Percentiles rank a stretch among this genome's conserved stretches.
Conservation (phyloP, 2,329 filamentous ascomycete species). For the Colletotrichum scovillei region DNA sequence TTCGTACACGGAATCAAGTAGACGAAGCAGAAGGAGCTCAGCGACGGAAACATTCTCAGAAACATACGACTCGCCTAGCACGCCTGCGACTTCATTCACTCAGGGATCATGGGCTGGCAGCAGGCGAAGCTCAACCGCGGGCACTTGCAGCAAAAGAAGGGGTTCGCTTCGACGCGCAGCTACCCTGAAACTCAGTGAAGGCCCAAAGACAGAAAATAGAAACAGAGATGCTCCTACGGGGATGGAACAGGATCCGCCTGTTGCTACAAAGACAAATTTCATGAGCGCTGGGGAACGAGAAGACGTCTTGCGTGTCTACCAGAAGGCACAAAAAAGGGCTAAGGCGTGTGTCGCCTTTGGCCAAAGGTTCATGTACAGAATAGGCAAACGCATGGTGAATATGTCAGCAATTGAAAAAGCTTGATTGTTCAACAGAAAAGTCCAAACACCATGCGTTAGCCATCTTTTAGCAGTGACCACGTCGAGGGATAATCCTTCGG, state of each 20-base stretch:
- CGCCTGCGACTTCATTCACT: neutral
- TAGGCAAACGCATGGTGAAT: neutral
- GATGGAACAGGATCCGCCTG: neutral
- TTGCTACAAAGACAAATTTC: neutral
- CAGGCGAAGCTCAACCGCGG: neutral
- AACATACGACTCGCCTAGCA: neutral
- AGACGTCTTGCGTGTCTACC: neutral
- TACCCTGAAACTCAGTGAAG: neutral
- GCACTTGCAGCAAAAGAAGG: neutral
- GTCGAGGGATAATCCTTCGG: no score
- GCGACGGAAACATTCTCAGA: neutral
- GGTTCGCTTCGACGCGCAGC: neutral
- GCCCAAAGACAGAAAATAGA: neutral
- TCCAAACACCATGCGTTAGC: no score
- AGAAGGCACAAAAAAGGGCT: constrained; percentile 3
- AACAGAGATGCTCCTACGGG: neutral
- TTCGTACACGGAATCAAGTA: neutral
- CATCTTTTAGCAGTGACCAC: neutral
- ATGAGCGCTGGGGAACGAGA: neutral
- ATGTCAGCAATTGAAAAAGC: neutral
- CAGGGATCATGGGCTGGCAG: neutral
- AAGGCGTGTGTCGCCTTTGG: constrained; percentile 11
- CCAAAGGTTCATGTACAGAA: neutral
- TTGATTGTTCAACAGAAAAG: neutral
- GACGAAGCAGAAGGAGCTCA: neutral